Base-by-base conservation (phyloP, 306 rosid species). In the Luffa aegyptiaca region DNA sequence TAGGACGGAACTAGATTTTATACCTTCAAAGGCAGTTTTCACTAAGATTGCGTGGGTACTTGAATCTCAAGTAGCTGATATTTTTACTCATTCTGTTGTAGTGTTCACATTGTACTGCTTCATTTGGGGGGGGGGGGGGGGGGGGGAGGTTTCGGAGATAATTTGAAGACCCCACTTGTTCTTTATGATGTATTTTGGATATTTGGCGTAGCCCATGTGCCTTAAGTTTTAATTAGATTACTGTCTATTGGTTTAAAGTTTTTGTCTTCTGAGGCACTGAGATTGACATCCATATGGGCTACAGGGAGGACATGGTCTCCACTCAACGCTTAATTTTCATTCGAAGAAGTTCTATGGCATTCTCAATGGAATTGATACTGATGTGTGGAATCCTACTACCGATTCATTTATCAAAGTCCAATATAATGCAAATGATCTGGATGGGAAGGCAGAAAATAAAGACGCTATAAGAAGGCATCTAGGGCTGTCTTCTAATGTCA, bases 291-390 rank as follows among this genome's bases (percentile, higher is more conserved):
- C 45, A 8, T 73, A 31, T 13, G 78, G 61, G 45, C 8, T 49
- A 33, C 88, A 93, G 99, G 94, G 94, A 85, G 99, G 99, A 57
- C 82, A 75, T 6, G 97, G 99, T 79, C 97, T 95, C 63, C 93
- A 95, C 87, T 88, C 96, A 64, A 93, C 97, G 46, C 94, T 95
- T 53, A 81, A 91, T 63, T 48, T 86, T 69, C 96, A 95, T 87
- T 83, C 96, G 57, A 95, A 86, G 85, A 95, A 95, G 89, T 95
- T 95, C 79, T 37, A 88, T 63, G 99, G 99, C 71, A 80, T 95
- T 89, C 88, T 95, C 46, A 95, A 95, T 87, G 99, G 99, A 75
- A 93, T 95, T 76, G 99, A 95, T 83, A 84, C 91, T 56, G 99
- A 93, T 84, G 84, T 88, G 58, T 95, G 99, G 99, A 90, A 95